phyloP scores from a whole-genome alignment of 2,329 filamentous ascomycete genomes.

The Alternaria hordeiaustralica region DNA sequence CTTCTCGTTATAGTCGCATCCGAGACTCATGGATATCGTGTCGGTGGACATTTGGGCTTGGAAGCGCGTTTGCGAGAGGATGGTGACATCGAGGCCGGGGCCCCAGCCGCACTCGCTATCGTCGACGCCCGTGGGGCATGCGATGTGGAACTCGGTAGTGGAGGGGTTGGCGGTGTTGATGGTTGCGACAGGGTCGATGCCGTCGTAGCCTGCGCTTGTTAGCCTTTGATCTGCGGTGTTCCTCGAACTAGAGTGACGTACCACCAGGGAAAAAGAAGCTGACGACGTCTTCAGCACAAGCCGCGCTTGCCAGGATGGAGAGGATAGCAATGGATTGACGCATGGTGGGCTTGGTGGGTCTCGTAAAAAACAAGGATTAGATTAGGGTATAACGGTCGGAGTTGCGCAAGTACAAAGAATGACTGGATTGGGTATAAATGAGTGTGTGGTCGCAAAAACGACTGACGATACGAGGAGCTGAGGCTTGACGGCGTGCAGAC shows the following conservation, averaged over 20 bases:
- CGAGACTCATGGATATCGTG: slow-evolving; percentile 30
- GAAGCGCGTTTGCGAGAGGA: slow-evolving; percentile 31
- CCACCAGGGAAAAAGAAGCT: slow-evolving; percentile 33
- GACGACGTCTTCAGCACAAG: slow-evolving; percentile 23
- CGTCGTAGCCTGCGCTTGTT: slow-evolving; percentile 19
- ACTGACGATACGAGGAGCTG: not conserved
- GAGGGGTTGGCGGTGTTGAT: slow-evolving; percentile 26
- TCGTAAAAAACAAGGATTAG: slow-evolving; percentile 7
- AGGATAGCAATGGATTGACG: slow-evolving; percentile 30
- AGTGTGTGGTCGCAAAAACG: slow-evolving; percentile 8
- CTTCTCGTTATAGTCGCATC: slow-evolving; percentile 33
- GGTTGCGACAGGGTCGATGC: slow-evolving; percentile 30
- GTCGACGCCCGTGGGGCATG: slow-evolving; percentile 29
- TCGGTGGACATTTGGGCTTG: slow-evolving; percentile 24
- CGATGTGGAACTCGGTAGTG: slow-evolving; percentile 31
- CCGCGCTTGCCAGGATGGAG: slow-evolving; percentile 24
- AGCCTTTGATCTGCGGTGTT: not conserved
- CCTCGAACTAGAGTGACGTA: slow-evolving; percentile 8
- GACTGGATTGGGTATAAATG: slow-evolving; percentile 7
- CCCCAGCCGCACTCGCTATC: slow-evolving; percentile 35
- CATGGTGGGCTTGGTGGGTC: slow-evolving; percentile 19
- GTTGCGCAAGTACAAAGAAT: not conserved
- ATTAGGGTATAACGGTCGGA: not conserved
- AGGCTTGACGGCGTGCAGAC: slow-evolving; percentile 1
- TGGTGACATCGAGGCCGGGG: slow-evolving; percentile 22